Base-by-base conservation (phyloP, 495 filamentous ascomycete species). In the Xylaria acuta region DNA sequence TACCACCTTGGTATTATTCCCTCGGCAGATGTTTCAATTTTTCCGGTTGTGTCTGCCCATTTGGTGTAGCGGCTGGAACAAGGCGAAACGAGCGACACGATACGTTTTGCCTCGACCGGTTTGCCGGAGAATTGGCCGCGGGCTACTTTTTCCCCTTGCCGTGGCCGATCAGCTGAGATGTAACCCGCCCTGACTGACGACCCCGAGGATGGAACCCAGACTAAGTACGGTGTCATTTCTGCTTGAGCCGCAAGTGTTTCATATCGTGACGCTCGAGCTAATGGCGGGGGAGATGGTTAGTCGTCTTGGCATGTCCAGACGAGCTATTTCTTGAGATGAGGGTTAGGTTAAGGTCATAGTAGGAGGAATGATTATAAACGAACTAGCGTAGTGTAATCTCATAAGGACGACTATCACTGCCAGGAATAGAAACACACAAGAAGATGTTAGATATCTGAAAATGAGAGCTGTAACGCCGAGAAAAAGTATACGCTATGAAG, bases 21-120 rank as follows among this genome's bases (percentile, higher is more conserved):
- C 20, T 67, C 64, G 64, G 64, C 64, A 67, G 18, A 67, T 65
- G 63, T 49, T 43, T 25, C 60, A 32, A 25, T 64, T 18, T 27
- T n/a, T n/a, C n/a, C n/a, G n/a, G n/a, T n/a, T n/a, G n/a, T n/a
- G n/a, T n/a, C n/a, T n/a, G n/a, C n/a, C n/a, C n/a, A n/a, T n/a
- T n/a, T n/a, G n/a, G n/a, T n/a, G 58, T 38, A 30, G 22, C 38
- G 27, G 38, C 38, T 41, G 38, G 36, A 18, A 14, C 12, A 14
- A 41, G 38, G 60, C 38, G 60, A 38, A 27, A 36, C 36, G 59
- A 63, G 59, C 36, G 59, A 63, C 8, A 12, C 14, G 56, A 59
- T 59, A 20, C 27, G 56, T 59, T 60, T 60, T 38, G 34, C 4
- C 34, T 22, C 30, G 58, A 38, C 34, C 32, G n/a, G 20, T 22